Evolutionary conservation across 164 flowering plant species (phyloP), one percentile per base, ranked within the genome.

Genomic region (Chimonanthus salicifolius): DNA sequence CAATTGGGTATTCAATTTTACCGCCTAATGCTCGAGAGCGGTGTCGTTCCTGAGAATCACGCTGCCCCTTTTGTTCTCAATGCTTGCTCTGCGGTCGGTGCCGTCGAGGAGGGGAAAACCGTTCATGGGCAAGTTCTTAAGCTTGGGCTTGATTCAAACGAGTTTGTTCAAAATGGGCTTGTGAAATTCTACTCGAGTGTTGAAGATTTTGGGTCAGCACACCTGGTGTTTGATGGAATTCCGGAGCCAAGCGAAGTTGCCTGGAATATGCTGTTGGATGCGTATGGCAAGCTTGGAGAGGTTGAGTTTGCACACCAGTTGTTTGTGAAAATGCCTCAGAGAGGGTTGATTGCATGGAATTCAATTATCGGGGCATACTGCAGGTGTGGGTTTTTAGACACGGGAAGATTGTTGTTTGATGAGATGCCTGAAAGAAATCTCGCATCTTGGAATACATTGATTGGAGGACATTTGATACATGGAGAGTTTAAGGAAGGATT

Each of bases 161-260:
- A 11, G n/a, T 78, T 68, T 48, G 72, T 71, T 13, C 51, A 45
- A n/a, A 67, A 74, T 3, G 64, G 64, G 58, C 63, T 75, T 11
- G 10, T 78, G 47, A 51, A 68, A 20, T 13, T 78, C 43, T 84
- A 81, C 70, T 72, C 82, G 67, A 78, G 77, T 64, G 66, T 74
- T n/a, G 87, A 87, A 64, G 80, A 82, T 72, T 58, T 86, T 20
- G 49, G 20, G 50, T 85, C 82, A 49, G 91, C 86, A 16, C 71
- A 77, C 67, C 58, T 60, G 16, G 74, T 88, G 58, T 88, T 88
- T 69, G 81, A 85, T 58, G 85, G 65, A n/a, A 86, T 84, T 86
- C 82, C 80, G 6, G 87, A 83, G 64, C 78, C 77, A 73, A 83
- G 84, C 69, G 87, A 84, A 4, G 87, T 85, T 21, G 83, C 88